phyloP scores from a whole-genome alignment of 192 early-diverging fungal genomes.

The Entrophospora sp. region DNA sequence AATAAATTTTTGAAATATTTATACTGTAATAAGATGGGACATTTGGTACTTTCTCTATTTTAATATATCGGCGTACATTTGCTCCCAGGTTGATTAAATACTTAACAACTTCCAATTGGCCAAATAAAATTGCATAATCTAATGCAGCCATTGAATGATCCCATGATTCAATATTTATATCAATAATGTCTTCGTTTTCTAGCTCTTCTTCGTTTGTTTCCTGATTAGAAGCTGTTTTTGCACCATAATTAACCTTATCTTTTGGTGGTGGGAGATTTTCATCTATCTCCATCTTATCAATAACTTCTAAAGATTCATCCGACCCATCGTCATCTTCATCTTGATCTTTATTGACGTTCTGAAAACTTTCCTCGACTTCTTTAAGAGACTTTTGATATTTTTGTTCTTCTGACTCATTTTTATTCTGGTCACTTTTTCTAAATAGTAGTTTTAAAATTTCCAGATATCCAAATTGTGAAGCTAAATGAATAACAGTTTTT shows the following conservation, averaged over 20 bases:
- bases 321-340: not conserved
- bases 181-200: conserved; percentile 1
- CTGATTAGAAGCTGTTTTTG: not conserved
- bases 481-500: not conserved
- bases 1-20: not conserved
- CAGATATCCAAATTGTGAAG: not conserved
- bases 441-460: not conserved
- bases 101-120: not conserved
- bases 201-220: not conserved
- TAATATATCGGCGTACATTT: not conserved
- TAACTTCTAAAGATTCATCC: not conserved
- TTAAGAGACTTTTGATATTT: too few relatives aligned
- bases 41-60: not conserved
- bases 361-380: too few relatives aligned
- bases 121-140: conserved; percentile 13
- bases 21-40: not conserved
- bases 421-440: not conserved
- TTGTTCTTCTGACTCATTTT: not conserved
- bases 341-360: not conserved
- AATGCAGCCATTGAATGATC: not conserved
- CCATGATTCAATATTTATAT: not conserved
- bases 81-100: not conserved
- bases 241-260: not conserved
- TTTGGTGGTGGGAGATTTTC: not conserved
- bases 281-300: not conserved